Conservation (phyloP, 306 rosid genomes). For the Betula pendula region DNA sequence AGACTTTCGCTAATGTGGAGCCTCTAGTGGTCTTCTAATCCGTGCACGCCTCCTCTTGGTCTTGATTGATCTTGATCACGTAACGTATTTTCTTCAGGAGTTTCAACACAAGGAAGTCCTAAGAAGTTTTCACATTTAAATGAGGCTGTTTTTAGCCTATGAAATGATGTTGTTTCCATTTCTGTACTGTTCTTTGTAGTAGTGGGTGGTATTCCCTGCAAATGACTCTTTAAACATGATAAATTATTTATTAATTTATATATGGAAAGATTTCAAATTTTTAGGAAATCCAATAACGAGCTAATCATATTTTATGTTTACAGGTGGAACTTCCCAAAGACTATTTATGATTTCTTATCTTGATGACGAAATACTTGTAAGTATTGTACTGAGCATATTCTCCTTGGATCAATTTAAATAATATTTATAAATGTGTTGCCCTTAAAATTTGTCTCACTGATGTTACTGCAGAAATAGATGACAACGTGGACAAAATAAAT, state of each 20-base stretch:
- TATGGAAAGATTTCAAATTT: slow-evolving; percentile 9
- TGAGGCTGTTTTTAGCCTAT: neutral
- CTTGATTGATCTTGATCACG: too few species aligned
- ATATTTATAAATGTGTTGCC: slow-evolving; percentile 4
- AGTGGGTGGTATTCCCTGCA: neutral
- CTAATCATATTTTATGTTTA: slow-evolving; percentile 16
- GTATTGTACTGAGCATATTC: slow-evolving; percentile 30
- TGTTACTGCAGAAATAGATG: slow-evolving; percentile 3
- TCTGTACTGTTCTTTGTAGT: neutral
- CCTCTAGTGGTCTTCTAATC: too few species aligned
- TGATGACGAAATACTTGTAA: slow-evolving; percentile 90
- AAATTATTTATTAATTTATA: neutral
- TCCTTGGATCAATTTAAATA: slow-evolving; percentile 18
- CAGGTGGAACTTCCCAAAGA: slow-evolving; percentile 82
- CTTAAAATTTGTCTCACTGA: neutral
- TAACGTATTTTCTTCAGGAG: too few species aligned
- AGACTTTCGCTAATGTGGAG: too few species aligned
- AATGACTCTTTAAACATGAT: neutral
- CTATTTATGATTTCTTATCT: slow-evolving; percentile 96
- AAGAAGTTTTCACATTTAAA: neutral
- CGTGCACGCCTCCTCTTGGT: too few species aligned
- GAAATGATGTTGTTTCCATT: neutral
- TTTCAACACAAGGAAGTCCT: too few species aligned
- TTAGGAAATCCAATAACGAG: neutral
- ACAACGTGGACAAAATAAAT: slow-evolving; percentile 5